Percentiles rank a stretch among this genome's conserved stretches.
Conservation (phyloP, 768 basidiomycete species). For the Suillus placidus region DNA sequence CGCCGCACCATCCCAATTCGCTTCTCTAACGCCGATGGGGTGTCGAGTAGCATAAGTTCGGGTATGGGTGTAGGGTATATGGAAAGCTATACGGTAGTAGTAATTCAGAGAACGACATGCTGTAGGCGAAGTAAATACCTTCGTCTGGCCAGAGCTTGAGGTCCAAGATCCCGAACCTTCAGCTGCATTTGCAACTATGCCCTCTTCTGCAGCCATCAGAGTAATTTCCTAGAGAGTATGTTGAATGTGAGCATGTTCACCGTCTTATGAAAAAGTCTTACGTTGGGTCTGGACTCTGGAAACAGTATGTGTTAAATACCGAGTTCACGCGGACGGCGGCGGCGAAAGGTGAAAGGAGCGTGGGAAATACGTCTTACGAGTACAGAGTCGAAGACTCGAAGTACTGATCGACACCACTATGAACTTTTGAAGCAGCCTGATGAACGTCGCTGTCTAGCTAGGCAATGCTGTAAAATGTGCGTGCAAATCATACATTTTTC, state of each 20-base stretch:
- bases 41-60: slow-evolving; percentile 73
- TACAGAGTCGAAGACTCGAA: background rate
- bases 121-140: background rate
- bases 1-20: slow-evolving; percentile 74
- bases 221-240: background rate
- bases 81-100: slow-evolving; percentile 57
- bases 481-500: background rate
- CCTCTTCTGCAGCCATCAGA: background rate
- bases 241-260: background rate
- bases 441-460: background rate
- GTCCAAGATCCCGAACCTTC: slow-evolving; percentile 3
- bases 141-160: background rate
- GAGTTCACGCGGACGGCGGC: background rate
- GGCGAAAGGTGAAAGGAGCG: background rate
- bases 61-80: slow-evolving; percentile 73
- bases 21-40: slow-evolving; percentile 71
- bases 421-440: background rate
- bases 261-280: background rate
- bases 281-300: background rate
- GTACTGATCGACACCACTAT: background rate
- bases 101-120: background rate
- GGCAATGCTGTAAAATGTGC: background rate
- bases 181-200: background rate
- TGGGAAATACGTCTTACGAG: background rate
- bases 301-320: background rate